A percentile compares a stretch with the other conserved stretches of the same genome.
These are phyloP conservation scores for Platanthera guangdongensis DNA, from an alignment of 106 monocot genomes.

Conservation along the genomic window DNA sequence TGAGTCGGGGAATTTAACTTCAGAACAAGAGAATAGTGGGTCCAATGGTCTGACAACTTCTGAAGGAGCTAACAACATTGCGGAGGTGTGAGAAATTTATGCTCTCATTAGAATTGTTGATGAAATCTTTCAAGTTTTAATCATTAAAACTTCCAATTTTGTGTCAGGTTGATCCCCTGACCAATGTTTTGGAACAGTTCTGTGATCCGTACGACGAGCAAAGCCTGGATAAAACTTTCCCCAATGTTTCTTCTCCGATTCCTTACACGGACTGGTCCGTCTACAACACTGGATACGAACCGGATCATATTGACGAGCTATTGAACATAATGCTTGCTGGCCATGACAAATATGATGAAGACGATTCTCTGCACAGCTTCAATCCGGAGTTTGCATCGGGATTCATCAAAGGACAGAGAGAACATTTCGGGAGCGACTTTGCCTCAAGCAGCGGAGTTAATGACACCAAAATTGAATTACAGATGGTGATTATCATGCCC, in stretches of 20 bases:
- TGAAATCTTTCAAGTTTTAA: neutral
- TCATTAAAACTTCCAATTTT: neutral
- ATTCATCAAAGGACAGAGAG: neutral
- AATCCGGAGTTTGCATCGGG: neutral
- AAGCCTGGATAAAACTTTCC: conserved; percentile 18
- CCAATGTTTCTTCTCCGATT: conserved; percentile 25
- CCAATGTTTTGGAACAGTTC: conserved; percentile 19
- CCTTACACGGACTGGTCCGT: conserved; percentile 30
- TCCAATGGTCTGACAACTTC: conserved; percentile 5
- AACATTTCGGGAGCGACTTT: neutral
- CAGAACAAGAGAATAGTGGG: conserved; percentile 14
- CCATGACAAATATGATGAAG: conserved; percentile 10
- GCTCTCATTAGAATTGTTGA: neutral
- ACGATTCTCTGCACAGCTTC: neutral
- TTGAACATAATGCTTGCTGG: conserved; percentile 24
- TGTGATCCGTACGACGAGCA: conserved; percentile 13
- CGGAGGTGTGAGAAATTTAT: conserved; percentile 14
- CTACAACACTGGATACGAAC: conserved; percentile 9
- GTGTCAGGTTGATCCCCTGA: conserved; percentile 25
- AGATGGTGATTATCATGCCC: neutral
- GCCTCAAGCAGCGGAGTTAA: conserved; percentile 2
- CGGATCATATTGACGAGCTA: conserved; percentile 21
- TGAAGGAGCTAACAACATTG: conserved; percentile 1
- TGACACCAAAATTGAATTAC: neutral
- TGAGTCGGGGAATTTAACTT: conserved; percentile 6